These are phyloP conservation scores for Ormosia semicastrata DNA, from an alignment of 306 rosid genomes.

Conservation along the genomic window DNA sequence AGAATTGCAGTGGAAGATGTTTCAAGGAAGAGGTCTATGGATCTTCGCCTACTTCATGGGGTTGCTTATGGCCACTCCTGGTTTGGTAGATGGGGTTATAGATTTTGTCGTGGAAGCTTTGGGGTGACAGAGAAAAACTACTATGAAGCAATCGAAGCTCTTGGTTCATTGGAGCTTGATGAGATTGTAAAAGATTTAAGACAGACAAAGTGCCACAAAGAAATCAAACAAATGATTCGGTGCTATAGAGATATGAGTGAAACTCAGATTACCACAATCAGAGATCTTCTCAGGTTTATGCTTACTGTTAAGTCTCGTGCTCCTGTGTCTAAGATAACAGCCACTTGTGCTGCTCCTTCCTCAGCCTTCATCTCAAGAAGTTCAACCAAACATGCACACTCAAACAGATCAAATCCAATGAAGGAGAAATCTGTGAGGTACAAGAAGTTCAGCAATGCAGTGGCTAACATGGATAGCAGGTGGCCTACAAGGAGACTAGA, in stretches of 20 bases:
- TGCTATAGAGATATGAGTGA: constrained; percentile 79
- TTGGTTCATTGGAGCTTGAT: constrained; percentile 63
- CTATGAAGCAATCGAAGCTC: constrained; percentile 50
- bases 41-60: constrained; percentile 84
- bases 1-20: constrained; percentile 69
- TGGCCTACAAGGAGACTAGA: constrained; percentile 86
- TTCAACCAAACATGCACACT: constrained; percentile 32
- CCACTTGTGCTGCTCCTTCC: constrained; percentile 11
- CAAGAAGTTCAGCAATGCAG: constrained; percentile 55
- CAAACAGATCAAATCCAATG: constrained; percentile 33
- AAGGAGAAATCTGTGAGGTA: constrained; percentile 64
- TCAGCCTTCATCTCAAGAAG: constrained; percentile 32
- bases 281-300: constrained; percentile 81
- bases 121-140: constrained; percentile 60
- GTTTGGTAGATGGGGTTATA: constrained; percentile 94
- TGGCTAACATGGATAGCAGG: constrained; percentile 84
- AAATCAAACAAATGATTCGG: constrained; percentile 65
- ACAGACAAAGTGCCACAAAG: constrained; percentile 32
- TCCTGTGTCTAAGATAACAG: constrained; percentile 34
- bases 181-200: constrained; percentile 42
- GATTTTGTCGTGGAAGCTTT: constrained; percentile 72
- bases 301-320: constrained; percentile 68
- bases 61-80: constrained; percentile 87
- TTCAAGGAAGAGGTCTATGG: constrained; percentile 74
- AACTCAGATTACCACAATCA: constrained; percentile 58